phyloP scores from a whole-genome alignment of 352 stramenopile species.

The Globisporangium carolinianum region DNA sequence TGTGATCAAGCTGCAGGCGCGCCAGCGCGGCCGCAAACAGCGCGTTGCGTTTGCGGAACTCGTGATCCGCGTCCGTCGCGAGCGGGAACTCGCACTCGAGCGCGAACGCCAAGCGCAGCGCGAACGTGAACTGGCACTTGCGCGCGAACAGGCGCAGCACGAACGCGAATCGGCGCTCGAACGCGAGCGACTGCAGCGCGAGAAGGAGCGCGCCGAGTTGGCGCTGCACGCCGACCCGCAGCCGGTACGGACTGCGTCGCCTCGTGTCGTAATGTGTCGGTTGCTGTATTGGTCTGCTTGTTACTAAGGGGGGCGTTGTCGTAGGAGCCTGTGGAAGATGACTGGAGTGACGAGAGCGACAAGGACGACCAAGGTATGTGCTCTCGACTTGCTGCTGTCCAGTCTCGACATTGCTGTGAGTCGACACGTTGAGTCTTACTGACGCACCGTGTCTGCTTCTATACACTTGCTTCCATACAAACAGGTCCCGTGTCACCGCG shows the following conservation, averaged over 20 bases:
- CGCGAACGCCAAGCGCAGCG: slow-evolving; percentile 30
- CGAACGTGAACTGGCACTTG: slow-evolving; percentile 26
- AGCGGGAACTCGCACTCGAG: slow-evolving; percentile 30
- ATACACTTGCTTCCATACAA: slow-evolving; percentile 11
- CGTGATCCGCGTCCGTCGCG: slow-evolving; percentile 32
- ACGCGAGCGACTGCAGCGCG: slow-evolving; percentile 19
- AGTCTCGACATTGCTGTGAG: no score
- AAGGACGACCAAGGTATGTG: slow-evolving; percentile 36
- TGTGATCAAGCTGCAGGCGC: slow-evolving; percentile 49
- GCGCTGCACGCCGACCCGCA: slow-evolving; percentile 34
- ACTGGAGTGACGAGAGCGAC: slow-evolving; percentile 73
- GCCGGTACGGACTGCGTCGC: slow-evolving; percentile 32
- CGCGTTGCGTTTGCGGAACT: slow-evolving; percentile 44
- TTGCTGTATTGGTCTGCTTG: no score
- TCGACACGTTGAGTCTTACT: no score
- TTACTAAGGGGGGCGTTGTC: slow-evolving; percentile 58
- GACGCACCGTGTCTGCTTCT: no score
- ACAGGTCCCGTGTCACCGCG: slow-evolving; percentile 46
- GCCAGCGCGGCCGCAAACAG: slow-evolving; percentile 52
- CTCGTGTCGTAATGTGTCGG: slow-evolving; percentile 1
- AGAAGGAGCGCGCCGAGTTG: slow-evolving; percentile 13
- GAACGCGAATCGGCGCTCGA: slow-evolving; percentile 16
- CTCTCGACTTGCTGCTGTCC: no score
- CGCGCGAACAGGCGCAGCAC: slow-evolving; percentile 21
- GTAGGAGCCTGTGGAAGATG: slow-evolving; percentile 78